Evolutionary conservation across 305 asterid species (phyloP), one percentile per base, ranked within the genome.

Genomic region (Rubia occidens): DNA sequence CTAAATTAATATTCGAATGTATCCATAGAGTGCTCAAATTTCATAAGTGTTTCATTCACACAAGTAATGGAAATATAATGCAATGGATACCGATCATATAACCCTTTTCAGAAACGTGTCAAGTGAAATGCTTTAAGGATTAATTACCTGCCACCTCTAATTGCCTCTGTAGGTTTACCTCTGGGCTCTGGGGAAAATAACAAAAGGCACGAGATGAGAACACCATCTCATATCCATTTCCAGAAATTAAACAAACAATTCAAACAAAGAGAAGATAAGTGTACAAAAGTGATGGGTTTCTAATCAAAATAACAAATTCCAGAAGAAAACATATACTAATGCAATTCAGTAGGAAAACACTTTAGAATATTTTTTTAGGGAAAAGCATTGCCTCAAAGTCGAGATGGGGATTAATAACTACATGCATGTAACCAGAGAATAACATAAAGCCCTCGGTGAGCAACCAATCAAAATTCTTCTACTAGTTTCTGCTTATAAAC

Each of bases 101-200:
- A 45, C 17, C 53, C 53, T 45, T 45, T 11, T 13, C 53, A 45
- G 11, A 45, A 11, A 11, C 11, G 53, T 45, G 53, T 11, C 53
- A 47, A 51, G 10, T 51, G 21, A 51, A 21, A 51, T 51, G 58
- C n/a, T 4, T 13, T 47, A 13, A 47, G 2, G 18, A 4, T 47
- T 59, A 39, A 72, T 59, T 87, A 94, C 99, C 99, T 90, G 77
- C 99, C 99, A 66, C 99, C 99, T 72, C 96, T 89, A 75, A 95
- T 87, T 74, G 99, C 96, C 82, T 95, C 99, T 24, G 99, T 85
- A 62, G 95, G 96, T 78, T 91, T 95, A 61, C 96, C 97, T 84
- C 84, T 89, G 63, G 89, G 78, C 77, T 91, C 99, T 95, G 77
- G 32, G 55, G 51, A 69, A 60, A 26, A 56, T 24, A 72, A 69